Base-by-base conservation (phyloP, 2,329 filamentous ascomycete genomes). In the Phialophora expanda region DNA sequence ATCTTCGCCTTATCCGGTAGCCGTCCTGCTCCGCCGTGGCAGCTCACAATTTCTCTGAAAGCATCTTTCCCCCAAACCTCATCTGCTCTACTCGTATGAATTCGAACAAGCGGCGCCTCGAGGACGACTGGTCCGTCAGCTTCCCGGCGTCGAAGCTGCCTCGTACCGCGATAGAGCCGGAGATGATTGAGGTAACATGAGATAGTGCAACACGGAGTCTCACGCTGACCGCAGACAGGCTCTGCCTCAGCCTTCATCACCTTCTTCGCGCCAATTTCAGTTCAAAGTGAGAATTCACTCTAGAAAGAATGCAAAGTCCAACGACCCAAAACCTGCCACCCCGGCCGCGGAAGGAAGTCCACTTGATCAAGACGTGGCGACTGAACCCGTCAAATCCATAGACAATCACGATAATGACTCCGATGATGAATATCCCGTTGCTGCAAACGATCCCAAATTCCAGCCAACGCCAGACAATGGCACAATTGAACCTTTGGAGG, bases 201-300 rank as follows among this genome's bases (percentile, higher is more conserved):
- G 6, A 17, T n/a, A 0, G 4, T 34, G 32, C 38, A 44, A 44
- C 14, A 7, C 14, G 12, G 38, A n/a, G 17, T 8, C 38, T 44
- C 17, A n/a, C 7, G 6, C 38, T 44, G 38, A 44, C 14, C 17
- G 17, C 14, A n/a, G 3, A n/a, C 38, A 44, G 38, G 17, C 17
- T 7, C 38, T 44, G 38, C 14, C 38, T n/a, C 38, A 8, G 17
- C 38, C 20, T n/a, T 7, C 38, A n/a, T n/a, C 17, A 7, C 48
- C 48, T 14, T 51, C 22, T 12, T 22, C 9, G 9, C 20, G 3
- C 48, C 20, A 28, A 17, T 59, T 59, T 30, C 14, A 48, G 12
- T 30, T 50, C 14, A 59, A 50, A 46, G 46, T 59, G 9, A 59
- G 41, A 22, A 48, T 59, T 3, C 46, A 30, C 41, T 55, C 51